Conservation (phyloP, 2,329 filamentous ascomycete species). For the Furcasterigmium sp. region DNA sequence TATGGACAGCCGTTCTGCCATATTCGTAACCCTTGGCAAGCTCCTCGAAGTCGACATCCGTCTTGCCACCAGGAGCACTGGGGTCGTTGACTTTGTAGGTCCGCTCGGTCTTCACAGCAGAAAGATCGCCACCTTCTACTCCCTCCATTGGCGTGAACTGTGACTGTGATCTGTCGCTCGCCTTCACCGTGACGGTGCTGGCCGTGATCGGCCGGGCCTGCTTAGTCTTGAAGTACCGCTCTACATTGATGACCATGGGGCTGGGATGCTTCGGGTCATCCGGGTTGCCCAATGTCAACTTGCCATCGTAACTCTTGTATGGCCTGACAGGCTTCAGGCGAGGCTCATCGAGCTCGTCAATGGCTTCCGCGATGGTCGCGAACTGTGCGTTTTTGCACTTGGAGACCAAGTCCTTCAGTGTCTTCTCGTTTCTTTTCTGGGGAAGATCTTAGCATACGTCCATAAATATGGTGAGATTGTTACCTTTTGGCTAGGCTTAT, state of each 20-base stretch:
- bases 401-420: constrained; percentile 60
- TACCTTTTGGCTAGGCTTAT: constrained; percentile 69
- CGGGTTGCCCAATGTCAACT: constrained; percentile 73
- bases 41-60: constrained; percentile 74
- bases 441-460: neutral
- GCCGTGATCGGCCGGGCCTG: constrained; percentile 69
- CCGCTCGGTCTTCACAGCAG: constrained; percentile 69
- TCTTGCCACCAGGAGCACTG: constrained; percentile 69
- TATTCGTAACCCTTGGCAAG: constrained; percentile 94
- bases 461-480: constrained; percentile 3
- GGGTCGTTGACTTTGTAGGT: constrained; percentile 78
- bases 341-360: constrained; percentile 73
- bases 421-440: constrained; percentile 67
- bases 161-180: constrained; percentile 47
- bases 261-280: constrained; percentile 54
- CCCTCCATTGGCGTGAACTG: constrained; percentile 45
- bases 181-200: constrained; percentile 64
- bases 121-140: constrained; percentile 45
- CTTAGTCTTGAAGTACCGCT: constrained; percentile 86
- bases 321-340: constrained; percentile 71
- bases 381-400: constrained; percentile 64
- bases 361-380: constrained; percentile 82
- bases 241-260: constrained; percentile 77
- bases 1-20: constrained; percentile 84
- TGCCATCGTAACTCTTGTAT: constrained; percentile 73